Conservation (phyloP, 1,139 yeast genomes). For the Pichia terricola region DNA sequence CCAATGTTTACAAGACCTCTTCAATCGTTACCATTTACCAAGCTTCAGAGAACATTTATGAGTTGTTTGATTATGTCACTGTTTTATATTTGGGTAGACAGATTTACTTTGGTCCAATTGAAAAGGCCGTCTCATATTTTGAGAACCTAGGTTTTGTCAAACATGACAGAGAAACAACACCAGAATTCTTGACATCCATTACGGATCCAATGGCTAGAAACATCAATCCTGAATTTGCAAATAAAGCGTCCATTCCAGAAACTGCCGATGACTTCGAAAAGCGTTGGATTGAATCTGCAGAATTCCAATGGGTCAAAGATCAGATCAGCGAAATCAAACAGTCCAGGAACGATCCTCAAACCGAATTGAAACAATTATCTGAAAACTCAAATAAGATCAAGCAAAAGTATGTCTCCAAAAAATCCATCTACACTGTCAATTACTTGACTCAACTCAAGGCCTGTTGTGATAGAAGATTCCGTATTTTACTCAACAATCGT, state of each 20-base stretch:
- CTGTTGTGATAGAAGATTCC: slow-evolving; percentile 37
- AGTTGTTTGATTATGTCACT: slow-evolving; percentile 63
- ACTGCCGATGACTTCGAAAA: slow-evolving; percentile 37
- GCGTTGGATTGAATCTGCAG: slow-evolving; percentile 38
- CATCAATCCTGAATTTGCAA: slow-evolving; percentile 38
- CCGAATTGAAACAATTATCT: not conserved
- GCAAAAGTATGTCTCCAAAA: slow-evolving; percentile 25
- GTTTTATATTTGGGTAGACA: slow-evolving; percentile 73
- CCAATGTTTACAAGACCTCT: slow-evolving; percentile 48
- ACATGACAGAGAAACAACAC: slow-evolving; percentile 71
- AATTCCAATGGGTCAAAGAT: slow-evolving; percentile 25
- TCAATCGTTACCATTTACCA: slow-evolving; percentile 76
- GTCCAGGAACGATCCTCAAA: not conserved
- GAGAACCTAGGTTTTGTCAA: slow-evolving; percentile 59
- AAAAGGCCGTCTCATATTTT: slow-evolving; percentile 51
- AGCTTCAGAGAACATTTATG: slow-evolving; percentile 71
- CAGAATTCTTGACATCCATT: slow-evolving; percentile 71
- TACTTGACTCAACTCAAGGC: slow-evolving; percentile 36
- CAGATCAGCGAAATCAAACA: slow-evolving; percentile 2
- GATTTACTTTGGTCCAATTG: slow-evolving; percentile 62
- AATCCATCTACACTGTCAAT: slow-evolving; percentile 37
- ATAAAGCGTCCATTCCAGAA: slow-evolving; percentile 17
- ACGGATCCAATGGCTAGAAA: slow-evolving; percentile 48
- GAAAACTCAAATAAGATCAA: slow-evolving; percentile 24
- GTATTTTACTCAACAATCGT: slow-evolving; percentile 38